Evolutionary conservation across 345 rosid genomes (phyloP), one percentile per base, ranked within the genome.

Genomic region (Eucalyptus viminalis): DNA sequence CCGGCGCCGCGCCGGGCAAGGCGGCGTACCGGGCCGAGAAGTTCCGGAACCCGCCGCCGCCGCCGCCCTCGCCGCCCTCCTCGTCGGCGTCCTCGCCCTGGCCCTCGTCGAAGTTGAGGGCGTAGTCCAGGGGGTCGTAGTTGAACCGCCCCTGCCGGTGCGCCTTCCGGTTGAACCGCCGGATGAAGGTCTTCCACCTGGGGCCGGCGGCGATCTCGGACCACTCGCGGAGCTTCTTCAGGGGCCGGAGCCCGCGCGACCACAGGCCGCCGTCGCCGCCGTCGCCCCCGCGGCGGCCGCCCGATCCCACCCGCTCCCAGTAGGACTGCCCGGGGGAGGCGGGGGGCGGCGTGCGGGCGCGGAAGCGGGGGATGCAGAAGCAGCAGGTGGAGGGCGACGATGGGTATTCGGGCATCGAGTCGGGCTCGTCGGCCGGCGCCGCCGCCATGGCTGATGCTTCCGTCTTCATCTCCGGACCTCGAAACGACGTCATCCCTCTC

Each of bases 151-250:
- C 98, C 45, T 92, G 93, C 51, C 94, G 90, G 50, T 92, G 81
- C 53, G 45, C 17, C 54, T 87, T 95, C 89, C 98, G 92, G 89
- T 96, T 98, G 89, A 98, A 97, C 72, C 99, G 89, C 87, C 99
- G 91, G 31, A 98, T 96, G 92, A 98, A 98, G 37, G 99, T 98
- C 91, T 98, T 98, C 99, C 99, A 98, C 88, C 91, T 93, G 19
- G 99, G 99, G 3, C 99, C 99, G n/a, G 99, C 99, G 14, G 93
- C 95, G 95, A 98, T 91, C 92, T 97, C 99, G 4, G 99, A 97
- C 99, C 98, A 97, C 93, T 96, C 98, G 14, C 99, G 95, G 53
- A 96, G 76, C 94, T 92, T 95, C 90, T 86, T 87, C 81, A 95
- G 81, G 58, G 95, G 92, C 65, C 88, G 45, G 34, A 94, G 89